Conservation (phyloP, 768 basidiomycete species). For the Xerocomellus chrysenteron region DNA sequence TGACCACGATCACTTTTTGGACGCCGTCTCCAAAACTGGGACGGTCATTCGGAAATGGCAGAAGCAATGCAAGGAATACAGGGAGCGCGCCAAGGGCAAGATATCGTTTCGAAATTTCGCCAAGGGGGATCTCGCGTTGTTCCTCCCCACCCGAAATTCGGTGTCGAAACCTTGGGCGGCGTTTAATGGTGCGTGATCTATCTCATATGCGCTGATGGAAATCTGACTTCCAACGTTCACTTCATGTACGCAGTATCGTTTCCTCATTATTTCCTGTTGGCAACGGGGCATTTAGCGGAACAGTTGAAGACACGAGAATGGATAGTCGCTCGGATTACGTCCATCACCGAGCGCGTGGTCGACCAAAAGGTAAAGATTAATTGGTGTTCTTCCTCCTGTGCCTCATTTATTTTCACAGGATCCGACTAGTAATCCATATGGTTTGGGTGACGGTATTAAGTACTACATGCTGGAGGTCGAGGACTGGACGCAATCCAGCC, state of each 20-base stretch:
- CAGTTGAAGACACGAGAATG: constrained; percentile 90
- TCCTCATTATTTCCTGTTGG: constrained; percentile 95
- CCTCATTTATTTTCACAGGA: constrained; percentile 47
- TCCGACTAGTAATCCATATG: constrained; percentile 84
- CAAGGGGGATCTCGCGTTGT: constrained; percentile 93
- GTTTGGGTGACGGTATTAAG: constrained; percentile 84
- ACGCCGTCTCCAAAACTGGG: constrained; percentile 78
- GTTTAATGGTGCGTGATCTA: constrained; percentile 77
- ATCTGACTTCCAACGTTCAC: neutral
- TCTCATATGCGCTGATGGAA: neutral
- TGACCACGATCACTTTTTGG: constrained; percentile 84
- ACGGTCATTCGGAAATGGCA: constrained; percentile 94
- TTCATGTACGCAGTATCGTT: constrained; percentile 66
- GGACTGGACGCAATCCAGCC: constrained; percentile 82
- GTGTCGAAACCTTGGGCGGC: constrained; percentile 96
- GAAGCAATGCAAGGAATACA: constrained; percentile 94
- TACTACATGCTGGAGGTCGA: constrained; percentile 94
- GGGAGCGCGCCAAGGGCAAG: constrained; percentile 94
- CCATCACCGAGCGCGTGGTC: constrained; percentile 82
- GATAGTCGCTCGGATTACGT: constrained; percentile 92
- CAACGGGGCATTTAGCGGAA: constrained; percentile 81
- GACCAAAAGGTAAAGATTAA: constrained; percentile 58
- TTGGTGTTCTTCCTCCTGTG: neutral
- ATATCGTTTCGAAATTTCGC: constrained; percentile 95
- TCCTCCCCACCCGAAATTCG: constrained; percentile 93